Percentiles rank a stretch among this genome's conserved stretches.
phyloP scores from a whole-genome alignment of 306 rosid genomes.

The Hippophae gyantsensis region DNA sequence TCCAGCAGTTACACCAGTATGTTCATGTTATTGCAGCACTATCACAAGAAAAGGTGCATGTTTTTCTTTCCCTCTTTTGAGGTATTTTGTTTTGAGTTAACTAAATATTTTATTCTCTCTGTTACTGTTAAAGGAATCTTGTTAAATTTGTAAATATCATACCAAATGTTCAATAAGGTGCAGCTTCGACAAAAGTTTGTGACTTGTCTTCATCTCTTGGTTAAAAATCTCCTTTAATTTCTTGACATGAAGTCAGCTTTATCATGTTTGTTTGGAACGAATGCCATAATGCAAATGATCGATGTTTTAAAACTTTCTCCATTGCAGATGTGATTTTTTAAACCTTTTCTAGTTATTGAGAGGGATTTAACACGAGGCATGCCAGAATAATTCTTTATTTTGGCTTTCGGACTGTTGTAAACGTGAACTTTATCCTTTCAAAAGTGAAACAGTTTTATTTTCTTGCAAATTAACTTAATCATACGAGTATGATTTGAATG shows the following conservation, averaged over 20 bases:
- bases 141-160: background rate
- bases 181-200: background rate
- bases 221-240: no score
- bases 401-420: no score
- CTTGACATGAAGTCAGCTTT: no score
- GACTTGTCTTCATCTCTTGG: no score
- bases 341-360: no score
- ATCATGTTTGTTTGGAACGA: no score
- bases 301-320: no score
- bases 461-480: background rate
- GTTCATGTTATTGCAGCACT: constrained; percentile 57
- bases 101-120: background rate
- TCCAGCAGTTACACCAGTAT: constrained; percentile 51
- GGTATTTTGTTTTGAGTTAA: background rate
- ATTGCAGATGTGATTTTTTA: no score
- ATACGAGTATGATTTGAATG: background rate
- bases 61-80: background rate
- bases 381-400: no score
- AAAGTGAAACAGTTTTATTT: background rate
- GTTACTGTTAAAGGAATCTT: background rate
- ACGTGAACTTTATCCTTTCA: background rate
- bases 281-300: no score
- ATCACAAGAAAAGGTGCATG: constrained; percentile 53
- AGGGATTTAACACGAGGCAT: no score
- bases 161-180: background rate